Percentiles rank a stretch among this genome's conserved stretches.
These are phyloP conservation scores for Powellomyces hirtus DNA, from an alignment of 192 early-diverging fungal species.

Conservation along the genomic window DNA sequence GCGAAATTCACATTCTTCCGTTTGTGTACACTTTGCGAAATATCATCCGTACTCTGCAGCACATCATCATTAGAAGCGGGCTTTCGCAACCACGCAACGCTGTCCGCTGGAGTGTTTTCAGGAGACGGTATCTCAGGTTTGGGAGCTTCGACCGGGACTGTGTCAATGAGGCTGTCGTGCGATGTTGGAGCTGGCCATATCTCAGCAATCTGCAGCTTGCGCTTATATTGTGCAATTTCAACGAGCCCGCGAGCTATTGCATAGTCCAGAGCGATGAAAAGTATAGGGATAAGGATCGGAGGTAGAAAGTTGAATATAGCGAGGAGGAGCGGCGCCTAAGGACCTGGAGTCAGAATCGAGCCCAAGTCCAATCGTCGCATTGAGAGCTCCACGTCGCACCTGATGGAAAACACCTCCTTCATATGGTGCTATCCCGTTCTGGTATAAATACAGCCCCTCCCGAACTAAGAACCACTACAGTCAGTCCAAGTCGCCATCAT, in stretches of 20 bases:
- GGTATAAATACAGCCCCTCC: constrained; percentile 81
- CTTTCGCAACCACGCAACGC: too few species aligned
- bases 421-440: constrained; percentile 75
- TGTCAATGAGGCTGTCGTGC: too few species aligned
- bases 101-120: too few species aligned
- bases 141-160: too few species aligned
- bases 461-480: constrained; percentile 50
- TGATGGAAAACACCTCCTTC: constrained; percentile 89
- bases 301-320: constrained; percentile 66
- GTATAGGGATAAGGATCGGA: constrained; percentile 41
- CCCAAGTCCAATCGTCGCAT: not conserved
- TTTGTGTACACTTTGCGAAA: too few species aligned
- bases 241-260: constrained; percentile 59
- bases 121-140: too few species aligned
- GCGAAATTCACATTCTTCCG: not conserved
- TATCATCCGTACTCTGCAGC: too few species aligned
- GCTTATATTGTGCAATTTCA: constrained; percentile 52
- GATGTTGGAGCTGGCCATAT: constrained; percentile 15
- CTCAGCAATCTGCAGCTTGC: constrained; percentile 7
- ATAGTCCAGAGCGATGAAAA: constrained; percentile 68
- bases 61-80: too few species aligned
- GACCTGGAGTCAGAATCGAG: not conserved
- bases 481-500: not conserved
- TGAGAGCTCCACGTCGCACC: too few species aligned
- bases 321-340: constrained; percentile 70